These are phyloP conservation scores for Boletellus sp. DNA, from an alignment of 768 basidiomycete genomes.

Conservation along the genomic window DNA sequence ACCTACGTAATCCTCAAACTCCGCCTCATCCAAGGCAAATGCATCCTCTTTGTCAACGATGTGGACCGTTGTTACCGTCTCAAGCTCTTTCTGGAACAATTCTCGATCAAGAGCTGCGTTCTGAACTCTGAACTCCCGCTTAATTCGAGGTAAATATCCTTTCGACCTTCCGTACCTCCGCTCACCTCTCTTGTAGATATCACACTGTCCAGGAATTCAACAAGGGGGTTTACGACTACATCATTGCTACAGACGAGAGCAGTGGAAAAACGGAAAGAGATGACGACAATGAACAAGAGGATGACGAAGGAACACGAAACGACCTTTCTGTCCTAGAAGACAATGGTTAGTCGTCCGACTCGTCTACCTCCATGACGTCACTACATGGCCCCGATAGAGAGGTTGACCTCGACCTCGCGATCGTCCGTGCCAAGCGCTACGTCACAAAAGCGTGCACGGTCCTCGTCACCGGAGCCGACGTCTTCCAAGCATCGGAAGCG, in stretches of 20 bases:
- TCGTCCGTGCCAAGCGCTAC: conserved; percentile 5
- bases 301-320: conserved; percentile 24
- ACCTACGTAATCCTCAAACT: conserved; percentile 96
- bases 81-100: conserved; percentile 97
- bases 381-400: conserved; percentile 38
- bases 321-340: conserved; percentile 9
- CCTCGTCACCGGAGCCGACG: conserved; percentile 36
- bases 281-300: conserved; percentile 42
- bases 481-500: conserved; percentile 46
- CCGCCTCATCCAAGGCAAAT: conserved; percentile 93
- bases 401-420: conserved; percentile 19
- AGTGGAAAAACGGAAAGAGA: conserved; percentile 52
- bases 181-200: conserved; percentile 49
- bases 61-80: conserved; percentile 92
- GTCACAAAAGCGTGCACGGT: conserved; percentile 58
- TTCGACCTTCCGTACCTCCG: neutral
- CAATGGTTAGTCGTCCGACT: conserved; percentile 27
- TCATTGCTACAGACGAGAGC: conserved; percentile 95
- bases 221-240: conserved; percentile 96
- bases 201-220: conserved; percentile 99
- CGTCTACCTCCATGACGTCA: conserved; percentile 23
- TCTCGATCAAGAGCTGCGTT: conserved; percentile 93
- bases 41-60: conserved; percentile 93
- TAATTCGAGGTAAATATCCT: conserved; percentile 67
- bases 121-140: conserved; percentile 94